A percentile compares a stretch with the other conserved stretches of the same genome.
Evolutionary conservation across 345 rosid species (phyloP).

Genomic region (Melastoma malabathricum): DNA sequence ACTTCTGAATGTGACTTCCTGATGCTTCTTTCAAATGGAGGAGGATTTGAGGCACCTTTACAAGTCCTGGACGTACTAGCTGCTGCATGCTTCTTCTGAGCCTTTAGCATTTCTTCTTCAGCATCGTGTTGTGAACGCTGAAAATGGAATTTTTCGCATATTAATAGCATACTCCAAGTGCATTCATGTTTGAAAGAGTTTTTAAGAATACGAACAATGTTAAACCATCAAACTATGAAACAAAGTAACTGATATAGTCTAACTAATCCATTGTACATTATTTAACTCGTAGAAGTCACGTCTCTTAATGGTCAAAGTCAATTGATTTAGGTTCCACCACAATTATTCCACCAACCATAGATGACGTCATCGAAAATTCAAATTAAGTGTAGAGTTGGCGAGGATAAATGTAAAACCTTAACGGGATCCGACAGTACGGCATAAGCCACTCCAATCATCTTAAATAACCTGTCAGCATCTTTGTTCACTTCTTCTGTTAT

Average conservation of each 20-base stretch:
- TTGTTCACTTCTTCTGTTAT: slow-evolving; percentile 74
- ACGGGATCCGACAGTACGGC: slow-evolving; percentile 79
- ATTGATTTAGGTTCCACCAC: too few species aligned
- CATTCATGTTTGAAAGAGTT: too few species aligned
- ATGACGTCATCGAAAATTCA: too few species aligned
- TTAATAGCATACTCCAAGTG: too few species aligned
- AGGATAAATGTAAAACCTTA: slow-evolving; percentile 26
- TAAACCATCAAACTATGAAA: too few species aligned
- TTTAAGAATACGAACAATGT: too few species aligned
- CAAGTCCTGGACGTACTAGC: slow-evolving; percentile 33
- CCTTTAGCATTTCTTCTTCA: slow-evolving; percentile 64
- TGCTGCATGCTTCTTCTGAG: slow-evolving; percentile 48
- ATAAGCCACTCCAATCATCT: slow-evolving; percentile 95
- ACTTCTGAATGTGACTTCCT: slow-evolving; percentile 36
- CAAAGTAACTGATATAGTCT: too few species aligned
- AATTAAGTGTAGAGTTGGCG: neutral
- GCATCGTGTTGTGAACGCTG: slow-evolving; percentile 77
- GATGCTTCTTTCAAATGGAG: slow-evolving; percentile 32
- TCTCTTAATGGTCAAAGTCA: too few species aligned
- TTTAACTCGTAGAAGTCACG: too few species aligned
- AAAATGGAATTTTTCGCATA: slow-evolving; percentile 2
- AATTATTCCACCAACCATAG: too few species aligned
- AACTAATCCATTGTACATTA: too few species aligned
- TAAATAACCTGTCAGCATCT: slow-evolving; percentile 81
- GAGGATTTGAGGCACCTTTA: slow-evolving; percentile 30